Evolutionary conservation across 225 moss, liverwort and hornwort species (phyloP).

Genomic region (Pseudoscleropodium purum): DNA sequence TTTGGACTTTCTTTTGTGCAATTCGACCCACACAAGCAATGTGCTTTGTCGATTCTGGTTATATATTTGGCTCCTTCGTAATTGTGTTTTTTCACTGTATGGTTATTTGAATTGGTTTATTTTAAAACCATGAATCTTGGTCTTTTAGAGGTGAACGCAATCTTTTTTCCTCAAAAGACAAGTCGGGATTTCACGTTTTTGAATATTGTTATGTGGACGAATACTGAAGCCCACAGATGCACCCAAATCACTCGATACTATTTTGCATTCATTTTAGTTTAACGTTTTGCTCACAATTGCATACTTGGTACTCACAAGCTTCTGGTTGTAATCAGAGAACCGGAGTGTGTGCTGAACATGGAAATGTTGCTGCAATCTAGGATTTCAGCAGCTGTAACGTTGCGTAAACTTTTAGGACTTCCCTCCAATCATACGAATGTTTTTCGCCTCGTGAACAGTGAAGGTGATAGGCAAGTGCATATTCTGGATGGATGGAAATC

Average conservation of each 20-base stretch:
- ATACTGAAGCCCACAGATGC: not conserved
- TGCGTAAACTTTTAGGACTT: constrained; percentile 54
- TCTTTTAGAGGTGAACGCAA: not conserved
- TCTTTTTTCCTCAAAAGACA: not conserved
- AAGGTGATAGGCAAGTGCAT: constrained; percentile 95
- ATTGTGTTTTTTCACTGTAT: not conserved
- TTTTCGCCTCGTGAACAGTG: constrained; percentile 87
- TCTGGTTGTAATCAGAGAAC: constrained; percentile 41
- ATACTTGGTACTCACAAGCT: not conserved
- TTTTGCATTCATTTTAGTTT: not conserved
- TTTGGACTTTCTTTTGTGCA: not conserved
- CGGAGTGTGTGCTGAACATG: constrained; percentile 67
- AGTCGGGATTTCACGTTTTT: not conserved
- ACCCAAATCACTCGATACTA: not conserved
- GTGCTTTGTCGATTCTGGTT: not conserved
- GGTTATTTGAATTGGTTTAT: not conserved
- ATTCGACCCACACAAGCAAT: not conserved
- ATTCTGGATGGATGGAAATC: not conserved
- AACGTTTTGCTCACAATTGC: not conserved
- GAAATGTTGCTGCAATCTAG: constrained; percentile 51
- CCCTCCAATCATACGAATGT: constrained; percentile 64
- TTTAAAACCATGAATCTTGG: not conserved
- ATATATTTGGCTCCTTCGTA: not conserved
- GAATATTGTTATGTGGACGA: not conserved
- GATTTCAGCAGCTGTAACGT: constrained; percentile 49